Percentiles rank a stretch among this genome's conserved stretches.
Conservation (phyloP, 495 filamentous ascomycete species). For the Aspergillus incahuasiensis region DNA sequence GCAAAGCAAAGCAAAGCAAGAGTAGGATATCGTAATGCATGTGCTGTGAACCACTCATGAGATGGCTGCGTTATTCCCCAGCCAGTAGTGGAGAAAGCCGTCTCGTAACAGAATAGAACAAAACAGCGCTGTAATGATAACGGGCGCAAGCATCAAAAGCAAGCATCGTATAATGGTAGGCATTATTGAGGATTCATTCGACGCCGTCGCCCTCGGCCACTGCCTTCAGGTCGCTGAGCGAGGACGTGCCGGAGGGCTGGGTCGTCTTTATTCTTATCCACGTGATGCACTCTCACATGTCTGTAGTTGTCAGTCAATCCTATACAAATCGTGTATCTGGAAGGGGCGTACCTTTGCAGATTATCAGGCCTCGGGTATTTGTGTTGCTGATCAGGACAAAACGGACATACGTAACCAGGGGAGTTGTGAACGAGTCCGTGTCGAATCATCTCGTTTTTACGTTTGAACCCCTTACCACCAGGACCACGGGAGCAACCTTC, state of each 20-base stretch:
- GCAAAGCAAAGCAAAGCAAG: neutral
- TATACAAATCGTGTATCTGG: neutral
- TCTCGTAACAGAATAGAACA: neutral
- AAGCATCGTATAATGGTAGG: slow-evolving; percentile 1
- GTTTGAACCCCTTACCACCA: slow-evolving; percentile 92
- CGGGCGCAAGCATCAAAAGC: neutral
- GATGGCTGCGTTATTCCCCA: slow-evolving; percentile 15
- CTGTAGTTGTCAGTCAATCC: slow-evolving; percentile 35
- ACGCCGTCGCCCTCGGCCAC: slow-evolving; percentile 74
- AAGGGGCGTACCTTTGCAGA: slow-evolving; percentile 74
- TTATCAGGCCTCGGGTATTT: slow-evolving; percentile 97
- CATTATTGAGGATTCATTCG: slow-evolving; percentile 39
- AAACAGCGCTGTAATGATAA: neutral
- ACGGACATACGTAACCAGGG: slow-evolving; percentile 95
- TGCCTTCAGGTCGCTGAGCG: slow-evolving; percentile 78
- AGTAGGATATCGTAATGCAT: slow-evolving; percentile 23
- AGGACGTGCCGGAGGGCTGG: slow-evolving; percentile 73
- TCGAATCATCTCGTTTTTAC: slow-evolving; percentile 99
- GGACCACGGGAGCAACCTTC: slow-evolving; percentile 71
- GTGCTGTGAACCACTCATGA: slow-evolving; percentile 15
- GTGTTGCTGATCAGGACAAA: slow-evolving; percentile 92
- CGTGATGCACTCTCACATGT: slow-evolving; percentile 84
- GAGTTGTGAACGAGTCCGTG: slow-evolving; percentile 94
- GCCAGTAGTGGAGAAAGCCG: slow-evolving; percentile 5
- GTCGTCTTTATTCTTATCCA: slow-evolving; percentile 84